Percentiles rank a stretch among this genome's conserved stretches.
Evolutionary conservation across 164 flowering plant species (phyloP).

Genomic region (Sedum album): DNA sequence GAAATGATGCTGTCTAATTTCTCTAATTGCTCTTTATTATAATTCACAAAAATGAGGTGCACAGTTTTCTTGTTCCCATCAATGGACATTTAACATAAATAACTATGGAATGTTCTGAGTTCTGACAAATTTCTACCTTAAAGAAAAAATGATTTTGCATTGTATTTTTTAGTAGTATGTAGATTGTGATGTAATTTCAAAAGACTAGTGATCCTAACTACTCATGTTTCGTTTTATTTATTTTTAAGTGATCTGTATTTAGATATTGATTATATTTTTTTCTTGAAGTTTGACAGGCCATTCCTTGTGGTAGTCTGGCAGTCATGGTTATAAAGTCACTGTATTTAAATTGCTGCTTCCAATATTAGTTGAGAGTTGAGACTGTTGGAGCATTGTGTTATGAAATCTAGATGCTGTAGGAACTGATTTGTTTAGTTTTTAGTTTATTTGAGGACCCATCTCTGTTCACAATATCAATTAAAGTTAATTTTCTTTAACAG

Average conservation of each 20-base stretch:
- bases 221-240: neutral
- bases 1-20: neutral
- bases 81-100: neutral
- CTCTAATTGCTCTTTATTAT: neutral
- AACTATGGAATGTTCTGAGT: neutral
- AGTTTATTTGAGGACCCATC: neutral
- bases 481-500: slow-evolving; percentile 33
- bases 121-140: neutral
- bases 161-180: neutral
- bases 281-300: neutral
- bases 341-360: neutral
- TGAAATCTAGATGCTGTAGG: neutral
- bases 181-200: neutral
- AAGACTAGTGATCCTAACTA: neutral
- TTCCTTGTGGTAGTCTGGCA: neutral
- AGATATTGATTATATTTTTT: neutral
- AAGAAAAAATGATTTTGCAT: neutral
- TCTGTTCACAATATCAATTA: slow-evolving; percentile 16
- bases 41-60: neutral
- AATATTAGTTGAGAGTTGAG: neutral
- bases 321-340: neutral
- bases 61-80: neutral
- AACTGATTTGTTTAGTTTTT: neutral
- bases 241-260: too few relatives aligned
- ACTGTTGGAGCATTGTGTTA: neutral